Conservation (phyloP, 768 basidiomycete species). For the Lentinula aciculospora region DNA sequence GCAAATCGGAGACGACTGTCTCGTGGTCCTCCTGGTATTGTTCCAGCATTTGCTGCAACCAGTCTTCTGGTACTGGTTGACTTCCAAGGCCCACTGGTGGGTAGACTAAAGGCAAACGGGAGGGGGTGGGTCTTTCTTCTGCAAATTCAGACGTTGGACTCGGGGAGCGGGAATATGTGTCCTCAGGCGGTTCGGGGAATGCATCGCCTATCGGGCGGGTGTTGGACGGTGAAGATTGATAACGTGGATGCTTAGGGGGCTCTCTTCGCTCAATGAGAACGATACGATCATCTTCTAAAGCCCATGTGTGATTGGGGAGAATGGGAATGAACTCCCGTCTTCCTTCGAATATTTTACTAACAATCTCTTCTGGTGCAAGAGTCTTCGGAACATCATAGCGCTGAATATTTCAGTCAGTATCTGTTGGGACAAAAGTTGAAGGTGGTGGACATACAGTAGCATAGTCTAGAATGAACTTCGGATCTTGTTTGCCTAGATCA, state of each 20-base stretch:
- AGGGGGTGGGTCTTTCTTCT: background rate
- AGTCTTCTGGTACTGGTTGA: background rate
- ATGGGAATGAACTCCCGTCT: constrained; percentile 1
- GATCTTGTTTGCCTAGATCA: constrained; percentile 12
- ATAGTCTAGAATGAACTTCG: background rate
- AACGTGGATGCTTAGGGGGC: background rate
- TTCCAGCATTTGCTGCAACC: background rate
- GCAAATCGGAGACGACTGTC: background rate
- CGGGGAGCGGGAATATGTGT: constrained; percentile 2
- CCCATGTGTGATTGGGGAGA: constrained; percentile 4
- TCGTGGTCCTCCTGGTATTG: background rate
- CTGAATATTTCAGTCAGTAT: background rate
- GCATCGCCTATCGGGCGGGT: background rate
- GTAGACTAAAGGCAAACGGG: background rate
- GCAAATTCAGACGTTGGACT: background rate
- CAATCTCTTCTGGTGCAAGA: background rate
- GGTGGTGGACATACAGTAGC: background rate
- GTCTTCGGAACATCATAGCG: background rate
- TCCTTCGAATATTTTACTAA: background rate
- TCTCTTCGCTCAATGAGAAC: background rate
- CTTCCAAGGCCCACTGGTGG: background rate
- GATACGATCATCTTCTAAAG: background rate
- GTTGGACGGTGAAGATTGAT: background rate
- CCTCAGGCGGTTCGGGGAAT: background rate
- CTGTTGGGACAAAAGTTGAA: background rate